Evolutionary conservation across 129 eudicot species (phyloP), one percentile per base, ranked within the genome.

Genomic region (Flaveria trinervia): DNA sequence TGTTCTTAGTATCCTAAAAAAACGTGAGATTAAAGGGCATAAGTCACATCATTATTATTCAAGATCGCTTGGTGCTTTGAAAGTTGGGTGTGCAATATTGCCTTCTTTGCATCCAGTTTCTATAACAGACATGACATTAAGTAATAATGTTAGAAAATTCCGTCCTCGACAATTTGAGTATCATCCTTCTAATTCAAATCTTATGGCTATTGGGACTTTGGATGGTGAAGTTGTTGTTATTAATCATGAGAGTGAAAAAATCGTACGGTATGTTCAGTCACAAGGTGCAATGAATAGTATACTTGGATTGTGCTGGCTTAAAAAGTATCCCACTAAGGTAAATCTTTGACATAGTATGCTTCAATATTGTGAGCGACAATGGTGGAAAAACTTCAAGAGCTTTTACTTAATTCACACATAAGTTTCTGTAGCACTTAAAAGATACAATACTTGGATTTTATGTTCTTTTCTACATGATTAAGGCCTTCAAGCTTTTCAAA

Each of bases 81-180:
- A 85, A 84, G 80, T 90, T 73, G 97, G 92, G 84, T 89, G 84
- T 77, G 82, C 88, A 55, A 70, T 91, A 20, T 88, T 96, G 83
- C 98, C 98, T 54, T 82, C 79, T 46, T 79, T 88, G 82, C 88
- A 65, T 57, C 86, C 97, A n/a, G 84, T 93, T 77, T 88, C 97
- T 69, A 11, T 79, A 49, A 71, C 46, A 2, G 54, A 25, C 7
- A 77, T 80, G 43, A 61, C 66, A 50, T 61, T 62, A 48, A 64
- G 83, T 73, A 90, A 73, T 78, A 89, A 85, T 62, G 74, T 79
- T 43, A 85, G 85, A 60, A 87, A 64, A 45, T 85, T 84, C 60
- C 93, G 98, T 59, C 98, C 98, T 12, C 75, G 98, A 67, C 98
- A 94, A 78, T 94, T 94, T 51, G 98, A 94, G 85, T 94, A 94